phyloP scores from a whole-genome alignment of 2,329 filamentous ascomycete species.

The Colletotrichum phormii region DNA sequence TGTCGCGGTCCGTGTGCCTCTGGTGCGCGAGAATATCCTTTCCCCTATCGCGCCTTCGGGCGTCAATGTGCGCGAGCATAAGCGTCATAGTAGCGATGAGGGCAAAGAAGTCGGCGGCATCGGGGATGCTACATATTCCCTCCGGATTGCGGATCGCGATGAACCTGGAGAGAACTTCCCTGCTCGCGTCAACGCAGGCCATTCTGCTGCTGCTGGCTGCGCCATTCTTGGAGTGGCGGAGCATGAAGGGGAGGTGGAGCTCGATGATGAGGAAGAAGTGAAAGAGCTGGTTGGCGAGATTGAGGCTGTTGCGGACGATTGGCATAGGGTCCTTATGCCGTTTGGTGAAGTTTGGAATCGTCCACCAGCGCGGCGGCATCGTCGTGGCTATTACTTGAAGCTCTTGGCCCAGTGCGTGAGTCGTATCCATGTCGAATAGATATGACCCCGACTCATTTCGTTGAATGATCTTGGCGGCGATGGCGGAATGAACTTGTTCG shows the following conservation, averaged over 20 bases:
- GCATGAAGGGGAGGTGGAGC: slow-evolving; percentile 54
- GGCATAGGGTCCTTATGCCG: slow-evolving; percentile 26
- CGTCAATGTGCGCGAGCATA: slow-evolving; percentile 50
- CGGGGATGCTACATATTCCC: slow-evolving; percentile 37
- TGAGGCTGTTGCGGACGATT: slow-evolving; percentile 44
- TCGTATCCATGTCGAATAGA: slow-evolving; percentile 39
- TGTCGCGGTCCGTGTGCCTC: slow-evolving; percentile 51
- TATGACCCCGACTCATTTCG: slow-evolving; percentile 46
- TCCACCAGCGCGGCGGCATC: slow-evolving; percentile 51
- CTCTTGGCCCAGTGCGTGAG: slow-evolving; percentile 47
- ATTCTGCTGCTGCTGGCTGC: slow-evolving; percentile 45
- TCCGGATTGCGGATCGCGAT: slow-evolving; percentile 47
- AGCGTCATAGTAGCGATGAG: slow-evolving; percentile 52
- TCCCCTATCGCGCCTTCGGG: slow-evolving; percentile 35
- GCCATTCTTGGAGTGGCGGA: slow-evolving; percentile 43
- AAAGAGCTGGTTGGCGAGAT: slow-evolving; percentile 47
- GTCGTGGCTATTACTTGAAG: slow-evolving; percentile 45
- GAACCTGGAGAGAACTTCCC: slow-evolving; percentile 51
- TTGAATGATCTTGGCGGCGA: slow-evolving; percentile 51
- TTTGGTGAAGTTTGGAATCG: slow-evolving; percentile 41
- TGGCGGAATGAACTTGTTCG: slow-evolving; percentile 45
- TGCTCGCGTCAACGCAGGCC: slow-evolving; percentile 51
- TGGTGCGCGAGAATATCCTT: slow-evolving; percentile 51
- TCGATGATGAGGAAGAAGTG: slow-evolving; percentile 52
- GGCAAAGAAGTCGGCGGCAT: slow-evolving; percentile 51